Conservation (phyloP, 495 filamentous ascomycete species). For the Trichoderma parareesei region DNA sequence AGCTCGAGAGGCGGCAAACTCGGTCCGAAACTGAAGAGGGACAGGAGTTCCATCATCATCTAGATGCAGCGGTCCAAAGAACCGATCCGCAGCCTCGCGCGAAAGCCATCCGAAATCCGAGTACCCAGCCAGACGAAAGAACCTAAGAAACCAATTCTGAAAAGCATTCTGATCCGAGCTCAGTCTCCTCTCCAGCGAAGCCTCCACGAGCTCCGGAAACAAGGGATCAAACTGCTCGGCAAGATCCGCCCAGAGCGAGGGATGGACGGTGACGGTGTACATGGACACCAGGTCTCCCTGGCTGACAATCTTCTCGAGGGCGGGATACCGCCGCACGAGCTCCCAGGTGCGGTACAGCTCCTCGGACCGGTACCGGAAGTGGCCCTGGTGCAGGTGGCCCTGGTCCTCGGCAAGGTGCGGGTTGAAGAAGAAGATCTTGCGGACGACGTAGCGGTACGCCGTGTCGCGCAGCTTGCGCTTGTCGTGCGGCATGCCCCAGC, state of each 20-base stretch:
- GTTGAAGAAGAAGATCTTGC: background rate
- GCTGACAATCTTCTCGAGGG: background rate
- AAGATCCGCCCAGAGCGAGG: too few relatives aligned
- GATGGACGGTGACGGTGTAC: background rate
- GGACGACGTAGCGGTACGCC: constrained; percentile 7
- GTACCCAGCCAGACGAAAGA: background rate
- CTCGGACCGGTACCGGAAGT: background rate
- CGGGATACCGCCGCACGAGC: background rate
- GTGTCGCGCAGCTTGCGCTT: background rate
- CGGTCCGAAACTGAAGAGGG: background rate
- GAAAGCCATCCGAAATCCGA: background rate
- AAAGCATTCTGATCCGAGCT: too few relatives aligned
- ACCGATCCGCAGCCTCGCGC: background rate
- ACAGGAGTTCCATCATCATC: background rate
- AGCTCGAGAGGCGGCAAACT: background rate
- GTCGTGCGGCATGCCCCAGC: background rate
- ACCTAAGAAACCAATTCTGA: background rate
- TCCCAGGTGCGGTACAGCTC: constrained; percentile 3
- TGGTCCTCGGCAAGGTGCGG: background rate
- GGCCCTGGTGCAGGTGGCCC: background rate
- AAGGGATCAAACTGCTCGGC: too few relatives aligned
- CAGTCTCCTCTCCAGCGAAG: too few relatives aligned
- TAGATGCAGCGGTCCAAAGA: background rate
- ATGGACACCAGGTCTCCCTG: background rate
- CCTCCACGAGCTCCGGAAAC: too few relatives aligned